These are phyloP conservation scores for Eutrema heterophyllum DNA, from an alignment of 345 rosid species.

Conservation along the genomic window DNA sequence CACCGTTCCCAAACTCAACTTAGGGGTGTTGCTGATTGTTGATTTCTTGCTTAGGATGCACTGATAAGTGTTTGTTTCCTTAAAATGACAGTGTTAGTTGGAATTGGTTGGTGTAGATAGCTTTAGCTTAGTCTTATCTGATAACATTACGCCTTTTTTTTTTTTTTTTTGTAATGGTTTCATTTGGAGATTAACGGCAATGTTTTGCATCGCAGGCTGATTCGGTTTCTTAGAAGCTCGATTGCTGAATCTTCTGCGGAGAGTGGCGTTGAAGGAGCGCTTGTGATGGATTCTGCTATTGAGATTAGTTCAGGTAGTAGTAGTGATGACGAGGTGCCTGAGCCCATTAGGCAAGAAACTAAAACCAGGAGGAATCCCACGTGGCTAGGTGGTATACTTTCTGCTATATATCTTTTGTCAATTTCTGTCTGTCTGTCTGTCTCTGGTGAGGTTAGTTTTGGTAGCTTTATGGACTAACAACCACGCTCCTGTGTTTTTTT, in stretches of 20 bases:
- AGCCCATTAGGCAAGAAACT: conserved; percentile 3
- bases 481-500: background rate
- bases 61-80: background rate
- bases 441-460: background rate
- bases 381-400: conserved; percentile 19
- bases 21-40: background rate
- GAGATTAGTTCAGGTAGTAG: conserved; percentile 22
- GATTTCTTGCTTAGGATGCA: background rate
- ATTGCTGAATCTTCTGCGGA: conserved; percentile 7
- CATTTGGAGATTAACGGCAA: background rate
- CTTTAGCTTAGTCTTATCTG: background rate
- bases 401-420: background rate
- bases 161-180: background rate
- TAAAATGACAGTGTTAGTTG: background rate
- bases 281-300: conserved; percentile 23
- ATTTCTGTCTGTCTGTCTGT: background rate
- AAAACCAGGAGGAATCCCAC: conserved; percentile 18
- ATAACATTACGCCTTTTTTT: background rate
- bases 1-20: background rate
- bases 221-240: conserved; percentile 13
- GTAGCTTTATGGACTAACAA: background rate
- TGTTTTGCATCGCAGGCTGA: conserved; percentile 5
- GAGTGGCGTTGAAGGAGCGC: background rate
- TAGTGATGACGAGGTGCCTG: conserved; percentile 10
- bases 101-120: background rate